Evolutionary conservation across 2,329 filamentous ascomycete genomes (phyloP), one percentile per base, ranked within the genome.

Genomic region (Apiospora sp.): DNA sequence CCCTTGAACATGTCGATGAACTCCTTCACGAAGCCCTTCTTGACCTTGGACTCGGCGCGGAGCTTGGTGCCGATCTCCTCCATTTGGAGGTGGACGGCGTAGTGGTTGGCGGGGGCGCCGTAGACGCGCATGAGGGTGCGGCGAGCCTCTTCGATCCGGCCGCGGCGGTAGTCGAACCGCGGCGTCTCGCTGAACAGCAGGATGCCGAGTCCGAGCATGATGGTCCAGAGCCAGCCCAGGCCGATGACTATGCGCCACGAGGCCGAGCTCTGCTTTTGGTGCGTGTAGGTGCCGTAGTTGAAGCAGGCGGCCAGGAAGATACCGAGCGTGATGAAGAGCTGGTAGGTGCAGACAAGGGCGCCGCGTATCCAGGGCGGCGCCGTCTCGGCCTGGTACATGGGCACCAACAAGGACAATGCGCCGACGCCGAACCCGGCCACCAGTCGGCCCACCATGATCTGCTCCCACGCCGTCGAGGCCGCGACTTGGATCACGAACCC

Each of bases 301-400:
- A 90, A 86, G 78, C 86, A 86, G 5, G 88, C 87, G 14, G 88
- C 87, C 3, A 87, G 82, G 81, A 88, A 90, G 76, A 93, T 93
- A 37, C 92, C 92, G 67, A 93, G 82, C 0, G 91, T 93, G 81
- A 94, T 92, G 82, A 93, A 91, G 4, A 94, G 85, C 82, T 94
- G 92, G 80, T 93, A 94, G 16, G 87, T 87, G 67, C 87, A 87
- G 68, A 94, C 89, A 74, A 93, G 86, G 5, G 89, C 86, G 71
- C 91, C 92, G 75, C 92, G 87, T 69, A 94, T 89, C 80, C 90
- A 90, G 19, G 90, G 86, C 0, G 92, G 92, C 0, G 90, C 89
- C 7, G 88, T 92, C 81, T 94, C 92, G n/a, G 89, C 89, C 77
- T 93, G 91, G 79, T 93, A 94, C 89, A 94, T 91, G n/a, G 91